Base-by-base conservation (phyloP, 129 eudicot species). In the Chrysanthemum lavandulifolium region DNA sequence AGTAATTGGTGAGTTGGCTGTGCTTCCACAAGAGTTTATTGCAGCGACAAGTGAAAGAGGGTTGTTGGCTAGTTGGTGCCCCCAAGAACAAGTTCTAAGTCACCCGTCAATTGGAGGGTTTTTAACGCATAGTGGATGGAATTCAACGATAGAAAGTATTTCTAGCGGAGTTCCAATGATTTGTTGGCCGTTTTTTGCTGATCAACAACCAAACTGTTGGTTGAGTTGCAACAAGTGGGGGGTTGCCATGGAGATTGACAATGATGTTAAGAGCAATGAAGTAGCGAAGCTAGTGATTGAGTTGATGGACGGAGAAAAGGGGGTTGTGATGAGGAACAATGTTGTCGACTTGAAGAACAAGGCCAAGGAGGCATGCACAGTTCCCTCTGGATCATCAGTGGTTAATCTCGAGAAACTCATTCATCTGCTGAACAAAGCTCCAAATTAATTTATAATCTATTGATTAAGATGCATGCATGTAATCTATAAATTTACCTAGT, bases 61-160 rank as follows among this genome's bases (percentile, higher is more conserved):
- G 60, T 8, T 76, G 49, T 64, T 81, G 73, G 78, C 78, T 6
- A 61, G 69, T 57, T 77, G 80, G 82, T 73, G 88, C 62, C 69
- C 81, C 1, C 81, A 81, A 71, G 84, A 81, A 65, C 43, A 81
- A 19, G 84, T 81, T 70, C 61, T 81, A n/a, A 55, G 15, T 8
- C 84, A 81, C 21, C 65, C 43, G 2, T 69, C 84, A 6, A 45
- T 81, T 0, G 70, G 84, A 40, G 75, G 76, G 18, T 79, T 73
- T 73, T 45, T 79, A 60, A 75, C 79, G 0, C 84, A 81, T 60
- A 55, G 77, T 33, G 79, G 83, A 67, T 79, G 83, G 83, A 79
- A 73, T 73, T 79, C 83, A 3, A 79, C 83, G 0, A 18, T 67
- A 0, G 79, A 73, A 57, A 79, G 83, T 61, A 79, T 79, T 33